These are phyloP conservation scores for Gilbertella persicaria DNA, from an alignment of 371 early-diverging fungal species.

Conservation along the genomic window DNA sequence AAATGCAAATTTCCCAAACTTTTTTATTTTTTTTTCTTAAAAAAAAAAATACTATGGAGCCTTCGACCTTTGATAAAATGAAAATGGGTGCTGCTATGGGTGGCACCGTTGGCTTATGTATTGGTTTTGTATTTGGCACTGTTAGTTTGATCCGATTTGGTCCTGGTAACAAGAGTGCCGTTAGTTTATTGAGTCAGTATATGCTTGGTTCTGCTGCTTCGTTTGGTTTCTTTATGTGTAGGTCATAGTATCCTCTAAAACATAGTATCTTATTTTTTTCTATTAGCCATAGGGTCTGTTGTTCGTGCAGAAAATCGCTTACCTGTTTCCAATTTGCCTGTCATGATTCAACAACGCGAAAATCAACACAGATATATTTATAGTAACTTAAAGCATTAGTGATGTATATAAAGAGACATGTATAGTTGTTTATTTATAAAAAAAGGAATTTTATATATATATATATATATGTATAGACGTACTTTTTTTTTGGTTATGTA, in stretches of 20 bases:
- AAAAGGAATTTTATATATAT: not conserved
- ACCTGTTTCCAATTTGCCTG: constrained; percentile 12
- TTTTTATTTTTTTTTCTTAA: not conserved
- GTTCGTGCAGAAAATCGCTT: constrained; percentile 65
- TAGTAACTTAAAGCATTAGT: not conserved
- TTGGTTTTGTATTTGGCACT: constrained; percentile 80
- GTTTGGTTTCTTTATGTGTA: constrained; percentile 61
- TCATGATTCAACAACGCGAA: constrained; percentile 10
- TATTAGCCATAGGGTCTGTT: constrained; percentile 74
- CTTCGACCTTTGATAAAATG: constrained; percentile 68
- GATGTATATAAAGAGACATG: constrained; percentile 1
- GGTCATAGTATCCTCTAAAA: constrained; percentile 1
- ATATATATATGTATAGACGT: not conserved
- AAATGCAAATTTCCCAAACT: not conserved
- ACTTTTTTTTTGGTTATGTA: constrained; percentile 34
- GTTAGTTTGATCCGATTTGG: constrained; percentile 63
- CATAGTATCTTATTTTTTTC: constrained; percentile 30
- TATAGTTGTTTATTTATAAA: no score
- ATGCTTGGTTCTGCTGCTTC: constrained; percentile 58
- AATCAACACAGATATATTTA: constrained; percentile 1
- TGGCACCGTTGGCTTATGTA: constrained; percentile 80
- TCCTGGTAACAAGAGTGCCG: constrained; percentile 42
- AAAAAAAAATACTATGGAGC: constrained; percentile 48
- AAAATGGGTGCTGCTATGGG: constrained; percentile 87
- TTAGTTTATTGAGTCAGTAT: constrained; percentile 50